phyloP scores from a whole-genome alignment of 2,329 filamentous ascomycete species.

The Moelleriella libera region DNA sequence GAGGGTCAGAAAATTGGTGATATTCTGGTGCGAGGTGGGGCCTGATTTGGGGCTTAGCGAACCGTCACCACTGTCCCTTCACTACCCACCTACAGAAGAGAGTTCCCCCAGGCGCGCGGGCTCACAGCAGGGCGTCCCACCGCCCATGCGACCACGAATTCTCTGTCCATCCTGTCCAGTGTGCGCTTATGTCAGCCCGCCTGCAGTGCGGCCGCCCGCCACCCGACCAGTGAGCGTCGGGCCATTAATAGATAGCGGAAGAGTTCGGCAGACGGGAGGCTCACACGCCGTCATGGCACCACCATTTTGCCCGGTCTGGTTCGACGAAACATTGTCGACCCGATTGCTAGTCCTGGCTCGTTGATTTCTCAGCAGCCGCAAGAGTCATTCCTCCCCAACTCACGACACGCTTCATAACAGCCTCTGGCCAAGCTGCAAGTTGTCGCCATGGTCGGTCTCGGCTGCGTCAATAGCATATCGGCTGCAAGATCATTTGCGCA shows the following conservation, averaged over 20 bases:
- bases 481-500: conserved; percentile 26
- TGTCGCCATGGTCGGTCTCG: conserved; percentile 12
- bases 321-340: neutral
- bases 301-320: too few relatives aligned
- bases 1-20: conserved; percentile 23
- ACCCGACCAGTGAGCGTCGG: neutral
- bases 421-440: neutral
- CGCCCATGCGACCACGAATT: too few relatives aligned
- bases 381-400: neutral
- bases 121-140: too few relatives aligned
- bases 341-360: neutral
- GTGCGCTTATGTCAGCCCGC: conserved; percentile 5
- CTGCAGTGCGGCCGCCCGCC: neutral
- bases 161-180: neutral
- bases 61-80: neutral
- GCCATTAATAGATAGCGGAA: neutral
- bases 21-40: conserved; percentile 28
- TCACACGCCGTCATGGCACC: neutral
- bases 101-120: neutral
- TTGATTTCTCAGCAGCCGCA: conserved; percentile 6
- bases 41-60: conserved; percentile 24
- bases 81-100: neutral
- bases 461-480: conserved; percentile 24
- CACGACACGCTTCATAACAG: too few relatives aligned
- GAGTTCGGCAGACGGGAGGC: neutral